Percentiles rank a stretch among this genome's conserved stretches.
Conservation (phyloP, 176 grass and related monocot genomes). For the Oryza coarctata region DNA sequence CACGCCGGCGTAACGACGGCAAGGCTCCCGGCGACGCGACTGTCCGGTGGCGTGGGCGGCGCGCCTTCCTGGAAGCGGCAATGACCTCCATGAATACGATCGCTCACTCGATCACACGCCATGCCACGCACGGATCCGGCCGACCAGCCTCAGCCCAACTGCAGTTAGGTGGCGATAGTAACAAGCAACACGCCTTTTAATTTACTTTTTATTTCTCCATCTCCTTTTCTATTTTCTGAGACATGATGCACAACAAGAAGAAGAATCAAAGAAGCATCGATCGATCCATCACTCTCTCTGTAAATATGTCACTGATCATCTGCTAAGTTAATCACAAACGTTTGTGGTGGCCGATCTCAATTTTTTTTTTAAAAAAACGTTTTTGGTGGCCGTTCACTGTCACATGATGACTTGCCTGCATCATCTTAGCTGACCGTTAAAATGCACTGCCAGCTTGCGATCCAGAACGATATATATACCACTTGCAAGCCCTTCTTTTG, state of each 20-base stretch:
- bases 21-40: neutral
- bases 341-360: too few relatives aligned
- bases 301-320: too few relatives aligned
- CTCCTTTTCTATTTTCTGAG: too few relatives aligned
- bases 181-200: too few relatives aligned
- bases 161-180: neutral
- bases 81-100: neutral
- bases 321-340: too few relatives aligned
- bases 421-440: neutral
- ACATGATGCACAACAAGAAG: neutral
- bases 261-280: too few relatives aligned
- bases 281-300: too few relatives aligned
- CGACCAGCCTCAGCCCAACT: too few relatives aligned
- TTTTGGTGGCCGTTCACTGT: neutral
- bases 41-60: neutral
- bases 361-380: too few relatives aligned
- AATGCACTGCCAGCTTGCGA: too few relatives aligned
- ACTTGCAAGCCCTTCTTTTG: neutral
- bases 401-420: neutral
- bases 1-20: neutral
- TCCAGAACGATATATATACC: neutral
- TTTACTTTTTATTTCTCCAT: neutral
- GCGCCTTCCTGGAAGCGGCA: neutral
- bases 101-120: neutral
- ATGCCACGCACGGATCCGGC: neutral